A percentile compares a stretch with the other conserved stretches of the same genome.
These are phyloP conservation scores for Xylaria sp. DNA, from an alignment of 2,329 filamentous ascomycete species.

Conservation along the genomic window DNA sequence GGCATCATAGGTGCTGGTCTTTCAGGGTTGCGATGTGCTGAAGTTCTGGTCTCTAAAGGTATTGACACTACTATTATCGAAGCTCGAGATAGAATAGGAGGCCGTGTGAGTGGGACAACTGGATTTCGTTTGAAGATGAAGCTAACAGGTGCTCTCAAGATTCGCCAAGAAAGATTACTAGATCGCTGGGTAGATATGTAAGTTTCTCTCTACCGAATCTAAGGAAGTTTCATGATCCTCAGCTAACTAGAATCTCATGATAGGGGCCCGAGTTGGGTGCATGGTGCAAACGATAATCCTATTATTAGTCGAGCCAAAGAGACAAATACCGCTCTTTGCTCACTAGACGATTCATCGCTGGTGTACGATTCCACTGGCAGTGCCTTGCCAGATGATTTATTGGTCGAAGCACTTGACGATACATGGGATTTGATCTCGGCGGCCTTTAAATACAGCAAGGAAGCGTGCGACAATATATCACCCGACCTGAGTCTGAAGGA, in stretches of 20 bases:
- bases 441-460: conserved; percentile 7
- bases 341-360: conserved; percentile 3
- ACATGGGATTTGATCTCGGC: not conserved
- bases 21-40: conserved; percentile 1
- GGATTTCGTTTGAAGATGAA: not conserved
- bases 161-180: not conserved
- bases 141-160: not conserved
- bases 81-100: conserved; percentile 5
- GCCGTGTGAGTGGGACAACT: not conserved
- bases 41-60: conserved; percentile 4
- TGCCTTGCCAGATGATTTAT: not conserved
- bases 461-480: not conserved
- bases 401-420: not conserved
- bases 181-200: not conserved
- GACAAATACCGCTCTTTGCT: not conserved
- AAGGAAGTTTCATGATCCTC: not conserved
- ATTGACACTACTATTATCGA: not conserved
- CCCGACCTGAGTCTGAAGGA: conserved; percentile 1
- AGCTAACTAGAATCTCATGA: not conserved
- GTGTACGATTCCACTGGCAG: not conserved
- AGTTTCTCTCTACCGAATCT: not conserved
- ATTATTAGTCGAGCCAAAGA: not conserved
- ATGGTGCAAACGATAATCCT: not conserved
- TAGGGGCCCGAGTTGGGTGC: conserved; percentile 1
- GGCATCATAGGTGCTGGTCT: conserved; percentile 1